A percentile compares a stretch with the other conserved stretches of the same genome.
Conservation (phyloP, 805 yeast species). For the Metschnikowia noctiluminum region DNA sequence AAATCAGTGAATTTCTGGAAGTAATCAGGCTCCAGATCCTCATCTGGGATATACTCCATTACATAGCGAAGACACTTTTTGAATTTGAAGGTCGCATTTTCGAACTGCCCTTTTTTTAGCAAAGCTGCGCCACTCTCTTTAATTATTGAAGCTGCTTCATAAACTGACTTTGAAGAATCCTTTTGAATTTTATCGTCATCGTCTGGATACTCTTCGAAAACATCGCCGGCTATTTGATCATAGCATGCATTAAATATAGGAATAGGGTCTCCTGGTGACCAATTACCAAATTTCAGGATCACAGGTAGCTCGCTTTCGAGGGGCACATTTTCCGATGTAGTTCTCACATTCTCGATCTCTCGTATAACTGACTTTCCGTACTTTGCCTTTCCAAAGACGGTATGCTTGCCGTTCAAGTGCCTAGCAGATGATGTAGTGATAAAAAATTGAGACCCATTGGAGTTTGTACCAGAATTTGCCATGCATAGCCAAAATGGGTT, state of each 20-base stretch:
- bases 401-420: conserved; percentile 72
- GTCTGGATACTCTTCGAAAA: conserved; percentile 74
- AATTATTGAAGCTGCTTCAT: conserved; percentile 49
- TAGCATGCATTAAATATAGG: conserved; percentile 66
- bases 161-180: conserved; percentile 54
- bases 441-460: conserved; percentile 68
- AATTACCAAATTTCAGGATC: conserved; percentile 59
- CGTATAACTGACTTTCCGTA: conserved; percentile 69
- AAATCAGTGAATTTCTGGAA: conserved; percentile 47
- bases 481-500: conserved; percentile 54
- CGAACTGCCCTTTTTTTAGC: conserved; percentile 49
- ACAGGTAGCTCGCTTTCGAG: conserved; percentile 39
- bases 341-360: conserved; percentile 51
- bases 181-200: conserved; percentile 60
- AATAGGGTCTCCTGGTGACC: conserved; percentile 49
- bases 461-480: conserved; percentile 55
- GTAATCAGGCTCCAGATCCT: conserved; percentile 55
- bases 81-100: conserved; percentile 61
- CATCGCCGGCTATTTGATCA: conserved; percentile 61
- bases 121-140: conserved; percentile 66
- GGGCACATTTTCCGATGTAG: conserved; percentile 42
- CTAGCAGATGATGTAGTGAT: conserved; percentile 67
- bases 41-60: conserved; percentile 70
- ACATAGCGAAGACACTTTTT: conserved; percentile 64
- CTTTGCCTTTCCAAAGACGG: conserved; percentile 70